phyloP scores from a whole-genome alignment of 805 yeast genomes.

The Schwanniomyces vanrijiae region DNA sequence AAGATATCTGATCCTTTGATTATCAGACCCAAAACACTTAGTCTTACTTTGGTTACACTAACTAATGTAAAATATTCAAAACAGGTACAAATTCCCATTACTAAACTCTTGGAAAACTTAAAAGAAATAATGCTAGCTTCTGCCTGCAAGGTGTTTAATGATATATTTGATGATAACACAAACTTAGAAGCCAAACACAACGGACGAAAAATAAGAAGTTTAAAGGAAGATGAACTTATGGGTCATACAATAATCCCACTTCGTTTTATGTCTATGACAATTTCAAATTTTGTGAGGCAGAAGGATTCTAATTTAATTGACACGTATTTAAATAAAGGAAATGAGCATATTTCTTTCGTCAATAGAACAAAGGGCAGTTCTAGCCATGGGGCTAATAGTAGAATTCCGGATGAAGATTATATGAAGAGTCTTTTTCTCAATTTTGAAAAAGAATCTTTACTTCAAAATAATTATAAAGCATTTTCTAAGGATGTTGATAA shows the following conservation, averaged over 20 bases:
- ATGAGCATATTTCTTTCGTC: neutral
- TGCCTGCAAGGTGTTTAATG: slow-evolving; percentile 43
- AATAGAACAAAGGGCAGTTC: neutral
- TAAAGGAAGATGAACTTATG: slow-evolving; percentile 16
- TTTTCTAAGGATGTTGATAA: neutral
- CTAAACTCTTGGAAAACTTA: slow-evolving; percentile 37
- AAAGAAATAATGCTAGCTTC: slow-evolving; percentile 22
- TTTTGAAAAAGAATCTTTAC: slow-evolving; percentile 9
- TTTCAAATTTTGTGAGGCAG: slow-evolving; percentile 54
- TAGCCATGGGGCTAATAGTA: neutral
- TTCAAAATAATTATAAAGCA: slow-evolving; percentile 2
- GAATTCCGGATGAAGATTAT: slow-evolving; percentile 6
- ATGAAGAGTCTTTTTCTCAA: slow-evolving; percentile 17
- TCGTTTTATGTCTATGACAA: slow-evolving; percentile 47
- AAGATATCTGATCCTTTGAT: slow-evolving; percentile 19
- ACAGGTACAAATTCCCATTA: slow-evolving; percentile 40
- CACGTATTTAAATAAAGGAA: slow-evolving; percentile 18
- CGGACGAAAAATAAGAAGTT: slow-evolving; percentile 16
- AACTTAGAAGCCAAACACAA: slow-evolving; percentile 22
- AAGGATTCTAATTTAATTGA: slow-evolving; percentile 35
- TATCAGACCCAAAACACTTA: slow-evolving; percentile 57
- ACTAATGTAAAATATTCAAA: slow-evolving; percentile 30
- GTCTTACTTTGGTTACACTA: slow-evolving; percentile 33
- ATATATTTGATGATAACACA: slow-evolving; percentile 27
- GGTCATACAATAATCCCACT: slow-evolving; percentile 41